phyloP scores from a whole-genome alignment of 2,329 filamentous ascomycete species.

The Fusarium sulawesiense region DNA sequence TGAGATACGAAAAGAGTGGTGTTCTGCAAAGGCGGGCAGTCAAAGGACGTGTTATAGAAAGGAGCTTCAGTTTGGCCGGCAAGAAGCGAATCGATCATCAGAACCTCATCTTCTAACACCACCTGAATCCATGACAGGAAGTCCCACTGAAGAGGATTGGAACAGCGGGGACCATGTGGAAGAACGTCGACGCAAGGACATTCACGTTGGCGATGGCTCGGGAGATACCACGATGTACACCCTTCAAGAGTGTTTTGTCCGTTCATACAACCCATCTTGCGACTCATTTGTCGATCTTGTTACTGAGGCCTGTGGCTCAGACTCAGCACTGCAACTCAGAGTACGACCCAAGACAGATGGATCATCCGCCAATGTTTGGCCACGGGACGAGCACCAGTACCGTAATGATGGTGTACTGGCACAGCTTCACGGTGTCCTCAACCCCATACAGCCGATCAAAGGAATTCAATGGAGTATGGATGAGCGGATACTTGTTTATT shows the following conservation, averaged over 20 bases:
- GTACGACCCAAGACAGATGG: constrained; percentile 34
- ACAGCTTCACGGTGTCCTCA: constrained; percentile 53
- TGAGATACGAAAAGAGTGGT: constrained; percentile 78
- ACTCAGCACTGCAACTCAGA: constrained; percentile 58
- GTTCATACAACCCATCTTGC: constrained; percentile 65
- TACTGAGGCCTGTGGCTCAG: constrained; percentile 48
- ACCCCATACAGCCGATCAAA: constrained; percentile 48
- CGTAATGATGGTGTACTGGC: constrained; percentile 12
- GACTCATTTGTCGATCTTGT: constrained; percentile 69
- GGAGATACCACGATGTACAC: constrained; percentile 58
- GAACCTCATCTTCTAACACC: constrained; percentile 9
- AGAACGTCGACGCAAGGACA: constrained; percentile 12
- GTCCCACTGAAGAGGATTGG: constrained; percentile 36
- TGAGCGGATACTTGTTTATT: constrained; percentile 61
- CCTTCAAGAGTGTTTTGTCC: constrained; percentile 64
- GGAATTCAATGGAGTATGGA: constrained; percentile 57
- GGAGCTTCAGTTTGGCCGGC: constrained; percentile 58
- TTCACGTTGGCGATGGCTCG: constrained; percentile 63
- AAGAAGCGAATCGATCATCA: background rate
- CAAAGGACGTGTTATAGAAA: constrained; percentile 74
- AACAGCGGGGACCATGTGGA: constrained; percentile 51
- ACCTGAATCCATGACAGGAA: constrained; percentile 4
- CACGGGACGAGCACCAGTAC: constrained; percentile 20
- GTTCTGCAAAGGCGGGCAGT: constrained; percentile 62
- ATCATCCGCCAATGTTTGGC: constrained; percentile 40